Evolutionary conservation across 192 early-diverging fungal genomes (phyloP), one percentile per base, ranked within the genome.

Genomic region (Coemansia sp.): DNA sequence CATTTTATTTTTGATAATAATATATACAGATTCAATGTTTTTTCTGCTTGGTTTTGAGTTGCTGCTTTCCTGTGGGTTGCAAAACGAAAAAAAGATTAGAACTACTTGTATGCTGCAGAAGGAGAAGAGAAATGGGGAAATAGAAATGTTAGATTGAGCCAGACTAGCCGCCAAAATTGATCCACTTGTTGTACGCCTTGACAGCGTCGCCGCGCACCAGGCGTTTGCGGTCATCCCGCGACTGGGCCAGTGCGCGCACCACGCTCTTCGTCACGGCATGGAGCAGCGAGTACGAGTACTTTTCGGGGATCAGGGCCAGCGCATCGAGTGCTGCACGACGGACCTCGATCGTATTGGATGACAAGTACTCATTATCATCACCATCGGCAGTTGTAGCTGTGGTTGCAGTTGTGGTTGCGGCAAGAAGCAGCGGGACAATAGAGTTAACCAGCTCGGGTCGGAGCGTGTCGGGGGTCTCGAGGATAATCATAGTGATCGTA

Each of bases 141-240:
- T 22, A 11, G 22, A 54, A 19, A 16, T 49, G 7, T 0, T 19
- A 3, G 19, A 16, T 0, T 5, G 15, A 16, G 48, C 12, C 19
- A 26, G 26, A 22, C 26, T 54, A 54, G 51, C 21, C 74, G 12
- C 74, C 80, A 61, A 77, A 65, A 18, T 48, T 71, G 47, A 75
- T 95, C 95, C 95, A 99, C 67, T 91, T 91, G 75, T 86, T 89
- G 49, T 94, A 82, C 43, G 92, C 91, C 62, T 94, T 90, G 6
- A 92, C 94, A 0, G 95, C 97, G 68, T 94, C 92, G 54, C 85
- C 80, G 65, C 97, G 84, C 15, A 99, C 97, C 19, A 90, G 54
- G 39, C 95, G 86, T 83, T 97, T 97, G 26, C 74, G 89, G 73
- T 99, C 97, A 78, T 98, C 95, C 63, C 96, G 70, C 0, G 88